These are phyloP conservation scores for Trichoderma parareesei DNA, from an alignment of 495 filamentous ascomycete genomes.

Conservation along the genomic window DNA sequence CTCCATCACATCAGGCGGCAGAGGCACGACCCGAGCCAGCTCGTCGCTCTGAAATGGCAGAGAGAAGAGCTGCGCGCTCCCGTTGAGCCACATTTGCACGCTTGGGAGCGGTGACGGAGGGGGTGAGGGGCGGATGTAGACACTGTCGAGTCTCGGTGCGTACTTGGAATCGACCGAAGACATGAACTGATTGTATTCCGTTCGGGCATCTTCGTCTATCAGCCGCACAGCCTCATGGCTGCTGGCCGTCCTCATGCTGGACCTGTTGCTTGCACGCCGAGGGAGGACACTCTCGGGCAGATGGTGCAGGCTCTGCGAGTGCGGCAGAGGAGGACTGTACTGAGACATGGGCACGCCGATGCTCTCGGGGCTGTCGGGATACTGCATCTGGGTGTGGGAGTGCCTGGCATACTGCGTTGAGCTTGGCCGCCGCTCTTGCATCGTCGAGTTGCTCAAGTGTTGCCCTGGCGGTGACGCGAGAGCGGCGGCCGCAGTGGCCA, in stretches of 20 bases:
- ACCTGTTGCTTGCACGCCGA: background rate
- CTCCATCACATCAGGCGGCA: constrained; percentile 34
- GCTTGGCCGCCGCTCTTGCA: background rate
- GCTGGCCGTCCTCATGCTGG: background rate
- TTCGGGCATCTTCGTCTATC: background rate
- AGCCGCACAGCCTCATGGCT: background rate
- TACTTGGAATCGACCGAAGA: background rate
- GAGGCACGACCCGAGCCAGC: constrained; percentile 22
- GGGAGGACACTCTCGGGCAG: background rate
- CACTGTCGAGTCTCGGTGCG: background rate
- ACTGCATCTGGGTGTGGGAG: background rate
- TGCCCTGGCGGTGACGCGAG: background rate
- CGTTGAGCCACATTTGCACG: constrained; percentile 12
- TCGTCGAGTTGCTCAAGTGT: constrained; percentile 1
- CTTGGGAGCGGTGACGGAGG: constrained; percentile 3
- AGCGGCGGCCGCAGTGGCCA: background rate
- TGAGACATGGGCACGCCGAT: background rate
- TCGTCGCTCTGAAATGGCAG: background rate
- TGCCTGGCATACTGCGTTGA: background rate
- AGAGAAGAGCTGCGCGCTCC: constrained; percentile 14
- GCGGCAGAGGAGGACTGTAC: background rate
- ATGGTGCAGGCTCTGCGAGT: background rate
- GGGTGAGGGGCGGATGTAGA: constrained; percentile 11
- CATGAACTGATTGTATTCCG: background rate
- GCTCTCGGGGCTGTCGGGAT: constrained; percentile 6